Evolutionary conservation across 768 basidiomycete genomes (phyloP).

Genomic region (Rhizopogon vinicolor): DNA sequence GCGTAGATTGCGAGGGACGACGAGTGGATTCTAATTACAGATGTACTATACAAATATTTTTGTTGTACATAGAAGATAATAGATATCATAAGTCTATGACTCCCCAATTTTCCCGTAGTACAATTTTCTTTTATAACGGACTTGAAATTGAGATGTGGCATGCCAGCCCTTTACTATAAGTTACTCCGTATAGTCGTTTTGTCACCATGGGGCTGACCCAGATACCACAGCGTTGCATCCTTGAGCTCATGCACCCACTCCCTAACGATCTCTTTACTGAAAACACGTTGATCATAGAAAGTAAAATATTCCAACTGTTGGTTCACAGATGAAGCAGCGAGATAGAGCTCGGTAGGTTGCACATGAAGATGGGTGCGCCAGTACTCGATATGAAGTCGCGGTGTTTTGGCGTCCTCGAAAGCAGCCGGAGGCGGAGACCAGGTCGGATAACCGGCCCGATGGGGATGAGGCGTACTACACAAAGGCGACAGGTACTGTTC

Average conservation of each 20-base stretch:
- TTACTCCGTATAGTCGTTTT: too few relatives aligned
- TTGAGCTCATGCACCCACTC: conserved; percentile 44
- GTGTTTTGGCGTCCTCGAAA: not conserved
- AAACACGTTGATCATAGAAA: conserved; percentile 41
- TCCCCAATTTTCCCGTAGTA: too few relatives aligned
- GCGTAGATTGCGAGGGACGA: too few relatives aligned
- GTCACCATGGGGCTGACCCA: conserved; percentile 8
- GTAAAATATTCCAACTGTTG: conserved; percentile 28
- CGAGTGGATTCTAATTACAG: too few relatives aligned
- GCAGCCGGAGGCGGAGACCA: not conserved
- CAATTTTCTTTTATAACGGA: too few relatives aligned
- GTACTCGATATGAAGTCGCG: conserved; percentile 7
- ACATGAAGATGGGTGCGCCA: conserved; percentile 29
- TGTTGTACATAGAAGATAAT: too few relatives aligned
- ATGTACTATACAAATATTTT: too few relatives aligned
- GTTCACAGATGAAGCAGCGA: conserved; percentile 34
- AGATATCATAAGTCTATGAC: too few relatives aligned
- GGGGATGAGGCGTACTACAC: conserved; percentile 14
- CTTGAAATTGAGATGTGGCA: too few relatives aligned
- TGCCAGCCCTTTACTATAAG: too few relatives aligned
- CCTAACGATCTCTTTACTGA: conserved; percentile 28
- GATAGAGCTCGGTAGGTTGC: conserved; percentile 42
- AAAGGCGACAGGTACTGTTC: conserved; percentile 11
- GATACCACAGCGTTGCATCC: conserved; percentile 22
- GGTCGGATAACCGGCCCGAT: conserved; percentile 5